Evolutionary conservation across 164 flowering plant genomes (phyloP), one percentile per base, ranked within the genome.

Genomic region (Sextonia rubra): DNA sequence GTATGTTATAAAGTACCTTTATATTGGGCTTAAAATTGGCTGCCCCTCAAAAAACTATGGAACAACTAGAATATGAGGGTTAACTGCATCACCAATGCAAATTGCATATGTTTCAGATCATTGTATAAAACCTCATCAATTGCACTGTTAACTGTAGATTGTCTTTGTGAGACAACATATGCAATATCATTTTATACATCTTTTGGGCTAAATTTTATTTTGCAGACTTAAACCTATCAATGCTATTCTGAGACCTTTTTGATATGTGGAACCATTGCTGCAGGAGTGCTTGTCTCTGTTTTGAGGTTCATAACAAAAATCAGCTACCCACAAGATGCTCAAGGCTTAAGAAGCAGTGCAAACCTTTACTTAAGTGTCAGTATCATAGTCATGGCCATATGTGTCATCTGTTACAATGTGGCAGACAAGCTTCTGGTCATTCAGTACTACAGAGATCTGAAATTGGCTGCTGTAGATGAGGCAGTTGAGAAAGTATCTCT

Each of bases 211-310:
- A 32, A 32, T 32, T 32, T 32, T 32, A 32, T 32, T 32, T 32
- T 32, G 44, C 44, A 7, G 1, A 32, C 44, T 32, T 32, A 9
- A 32, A 32, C 8, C 44, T 32, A 32, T 32, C 44, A 32, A 22
- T 61, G 24, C 11, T 26, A 24, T 61, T 61, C 27, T 61, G 27
- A 32, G 7, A 11, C 20, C 37, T 7, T 12, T 52, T 71, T 61
- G 3, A 68, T 8, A 9, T 60, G 73, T 73, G 56, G n/a, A 66
- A 73, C 60, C 63, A 58, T 75, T 71, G 66, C 22, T 83, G 86
- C 89, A 95, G 99, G 98, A 29, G 98, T 95, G 69, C 89, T 95
- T 49, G 91, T 93, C 72, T 95, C 99, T n/a, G 22, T 89, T 47
- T 73, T 95, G 74, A 86, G 99, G 79, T 77, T 96, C 60, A 47